A percentile compares a stretch with the other conserved stretches of the same genome.
These are phyloP conservation scores for Miscanthus lutarioriparius DNA, from an alignment of 176 grass and related monocot genomes.

Conservation along the genomic window DNA sequence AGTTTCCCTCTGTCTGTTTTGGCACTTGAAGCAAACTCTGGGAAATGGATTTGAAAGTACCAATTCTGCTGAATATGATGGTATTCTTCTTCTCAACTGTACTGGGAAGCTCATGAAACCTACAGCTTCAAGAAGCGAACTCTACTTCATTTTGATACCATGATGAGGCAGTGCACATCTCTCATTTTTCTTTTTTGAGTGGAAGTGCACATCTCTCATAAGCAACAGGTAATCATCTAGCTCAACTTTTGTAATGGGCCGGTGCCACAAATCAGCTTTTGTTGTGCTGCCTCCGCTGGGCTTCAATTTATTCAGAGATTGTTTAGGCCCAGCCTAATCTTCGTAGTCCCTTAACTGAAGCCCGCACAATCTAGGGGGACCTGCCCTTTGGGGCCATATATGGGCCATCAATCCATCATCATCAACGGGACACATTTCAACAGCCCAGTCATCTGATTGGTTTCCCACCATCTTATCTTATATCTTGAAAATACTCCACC, in stretches of 20 bases:
- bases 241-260: background rate
- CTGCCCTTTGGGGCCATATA: background rate
- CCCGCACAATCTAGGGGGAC: background rate
- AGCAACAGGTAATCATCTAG: background rate
- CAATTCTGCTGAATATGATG: background rate
- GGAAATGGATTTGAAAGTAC: background rate
- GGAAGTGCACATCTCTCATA: background rate
- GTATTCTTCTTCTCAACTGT: background rate
- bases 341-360: background rate
- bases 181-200: too few species aligned
- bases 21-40: background rate
- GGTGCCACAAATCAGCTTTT: background rate
- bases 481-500: too few species aligned
- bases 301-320: background rate
- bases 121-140: background rate
- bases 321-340: background rate
- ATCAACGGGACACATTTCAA: background rate
- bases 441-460: background rate
- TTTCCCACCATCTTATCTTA: background rate
- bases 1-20: background rate
- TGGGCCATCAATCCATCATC: background rate
- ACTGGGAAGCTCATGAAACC: background rate
- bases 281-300: background rate
- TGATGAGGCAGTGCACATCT: background rate
- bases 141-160: background rate